Conservation (phyloP, 768 basidiomycete genomes). For the Chalciporus piperatus region DNA sequence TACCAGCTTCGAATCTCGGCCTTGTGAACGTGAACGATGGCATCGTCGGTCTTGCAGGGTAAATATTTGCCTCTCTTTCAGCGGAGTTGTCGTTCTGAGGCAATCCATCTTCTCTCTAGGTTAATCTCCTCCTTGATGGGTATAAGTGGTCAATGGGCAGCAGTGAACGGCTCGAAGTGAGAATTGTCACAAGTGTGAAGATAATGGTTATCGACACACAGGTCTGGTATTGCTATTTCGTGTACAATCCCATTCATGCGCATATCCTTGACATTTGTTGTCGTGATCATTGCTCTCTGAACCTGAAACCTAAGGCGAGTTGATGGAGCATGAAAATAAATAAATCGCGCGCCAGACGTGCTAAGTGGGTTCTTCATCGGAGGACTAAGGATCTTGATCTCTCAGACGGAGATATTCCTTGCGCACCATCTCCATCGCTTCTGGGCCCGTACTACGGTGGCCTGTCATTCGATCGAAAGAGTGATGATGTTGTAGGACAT, state of each 20-base stretch:
- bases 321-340: not conserved
- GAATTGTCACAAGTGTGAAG: not conserved
- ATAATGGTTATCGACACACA: not conserved
- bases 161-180: constrained; percentile 45
- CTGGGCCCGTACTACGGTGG: constrained; percentile 59
- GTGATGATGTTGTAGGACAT: constrained; percentile 27
- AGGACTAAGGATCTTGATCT: constrained; percentile 26
- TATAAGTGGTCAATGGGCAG: constrained; percentile 61
- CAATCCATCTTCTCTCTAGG: constrained; percentile 35
- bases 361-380: not conserved
- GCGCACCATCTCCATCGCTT: constrained; percentile 69
- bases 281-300: not conserved
- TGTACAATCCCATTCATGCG: constrained; percentile 7
- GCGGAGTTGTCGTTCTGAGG: too few species aligned
- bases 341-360: not conserved
- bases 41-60: constrained; percentile 83
- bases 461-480: not conserved
- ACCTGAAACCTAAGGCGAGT: not conserved
- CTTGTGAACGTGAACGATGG: constrained; percentile 82
- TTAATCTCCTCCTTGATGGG: constrained; percentile 71
- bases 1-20: constrained; percentile 82
- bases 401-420: constrained; percentile 72
- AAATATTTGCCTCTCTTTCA: constrained; percentile 13
- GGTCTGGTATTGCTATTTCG: not conserved
- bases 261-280: not conserved